Evolutionary conservation across 345 rosid genomes (phyloP), one percentile per base, ranked within the genome.

Genomic region (Eucalyptus viminalis): DNA sequence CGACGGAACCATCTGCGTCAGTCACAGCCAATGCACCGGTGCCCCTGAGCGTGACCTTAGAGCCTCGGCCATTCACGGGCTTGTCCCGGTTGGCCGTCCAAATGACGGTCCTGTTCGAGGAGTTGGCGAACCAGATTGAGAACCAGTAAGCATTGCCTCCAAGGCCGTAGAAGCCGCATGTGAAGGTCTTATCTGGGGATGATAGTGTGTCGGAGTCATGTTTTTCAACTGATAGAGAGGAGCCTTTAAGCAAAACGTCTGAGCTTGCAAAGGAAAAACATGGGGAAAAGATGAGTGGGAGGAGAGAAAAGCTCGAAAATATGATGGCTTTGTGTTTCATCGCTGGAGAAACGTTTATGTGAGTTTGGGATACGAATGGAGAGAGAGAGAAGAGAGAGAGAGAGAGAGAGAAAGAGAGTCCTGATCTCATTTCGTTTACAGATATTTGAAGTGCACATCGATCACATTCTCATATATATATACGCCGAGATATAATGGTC

Each of bases 141-240:
- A 93, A 91, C 92, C 91, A 93, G 88, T 88, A 94, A 56, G 94
- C 93, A 86, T 93, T 93, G 87, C 90, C 92, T 86, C 93, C 93
- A 25, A 65, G 13, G 22, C 88, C 49, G 51, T 92, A 91, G 89
- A 93, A 93, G 27, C 96, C 94, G 88, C 94, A 92, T 12, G 91
- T 88, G 89, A 93, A 93, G 22, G 94, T 91, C 53, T 67, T 87
- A 34, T 92, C 89, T 17, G 89, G 89, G 45, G 95, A 93, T 22
- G 50, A 53, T 25, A 93, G 87, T 15, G 89, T 60, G 90, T 90
- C 92, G 13, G 80, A 56, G 51, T 87, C 80, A 40, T 9, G 86
- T 44, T 92, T 83, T 86, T 91, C 92, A 24, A 90, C 91, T 0
- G 94, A 92, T 6, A 93, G 62, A 62, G 91, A 89, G 56, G 92